phyloP scores from a whole-genome alignment of 2,329 filamentous ascomycete genomes.

The Aspergillus fumigatus region DNA sequence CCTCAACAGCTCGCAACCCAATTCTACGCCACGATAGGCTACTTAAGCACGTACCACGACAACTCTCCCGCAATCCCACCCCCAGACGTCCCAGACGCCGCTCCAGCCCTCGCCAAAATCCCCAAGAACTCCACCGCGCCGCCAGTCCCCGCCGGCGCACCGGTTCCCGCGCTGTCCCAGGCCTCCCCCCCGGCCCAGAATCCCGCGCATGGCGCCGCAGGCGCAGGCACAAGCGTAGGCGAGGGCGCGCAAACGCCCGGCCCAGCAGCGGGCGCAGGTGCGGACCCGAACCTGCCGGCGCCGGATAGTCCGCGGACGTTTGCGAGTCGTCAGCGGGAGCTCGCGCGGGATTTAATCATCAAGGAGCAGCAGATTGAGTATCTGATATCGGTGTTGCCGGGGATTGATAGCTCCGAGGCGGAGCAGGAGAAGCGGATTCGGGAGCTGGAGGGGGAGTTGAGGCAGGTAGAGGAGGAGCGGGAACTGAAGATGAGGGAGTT shows the following conservation, averaged over 20 bases:
- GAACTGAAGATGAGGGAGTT: slow-evolving; percentile 40
- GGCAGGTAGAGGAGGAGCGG: slow-evolving; percentile 41
- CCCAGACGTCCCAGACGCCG: slow-evolving; percentile 26
- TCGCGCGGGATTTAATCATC: slow-evolving; percentile 46
- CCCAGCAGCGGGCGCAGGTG: slow-evolving; percentile 12
- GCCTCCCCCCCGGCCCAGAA: slow-evolving; percentile 14
- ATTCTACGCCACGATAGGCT: slow-evolving; percentile 49
- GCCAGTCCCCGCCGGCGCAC: slow-evolving; percentile 27
- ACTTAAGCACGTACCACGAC: slow-evolving; percentile 45
- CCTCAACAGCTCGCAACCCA: slow-evolving; percentile 44
- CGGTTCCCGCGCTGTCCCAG: slow-evolving; percentile 15
- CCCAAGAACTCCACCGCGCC: slow-evolving; percentile 37
- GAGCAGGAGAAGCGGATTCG: slow-evolving; percentile 43
- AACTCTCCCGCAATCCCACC: slow-evolving; percentile 36
- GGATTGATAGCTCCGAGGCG: slow-evolving; percentile 41
- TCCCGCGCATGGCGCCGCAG: slow-evolving; percentile 12
- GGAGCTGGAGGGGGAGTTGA: slow-evolving; percentile 41
- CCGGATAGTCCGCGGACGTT: slow-evolving; percentile 42
- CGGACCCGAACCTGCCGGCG: slow-evolving; percentile 26
- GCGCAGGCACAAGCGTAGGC: slow-evolving; percentile 14
- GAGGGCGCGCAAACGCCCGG: slow-evolving; percentile 11
- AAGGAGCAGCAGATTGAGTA: slow-evolving; percentile 51
- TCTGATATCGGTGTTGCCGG: slow-evolving; percentile 43
- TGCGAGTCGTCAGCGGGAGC: slow-evolving; percentile 41
- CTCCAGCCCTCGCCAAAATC: slow-evolving; percentile 38